Evolutionary conservation across 345 rosid species (phyloP), one percentile per base, ranked within the genome.

Genomic region (Trapa incisa): DNA sequence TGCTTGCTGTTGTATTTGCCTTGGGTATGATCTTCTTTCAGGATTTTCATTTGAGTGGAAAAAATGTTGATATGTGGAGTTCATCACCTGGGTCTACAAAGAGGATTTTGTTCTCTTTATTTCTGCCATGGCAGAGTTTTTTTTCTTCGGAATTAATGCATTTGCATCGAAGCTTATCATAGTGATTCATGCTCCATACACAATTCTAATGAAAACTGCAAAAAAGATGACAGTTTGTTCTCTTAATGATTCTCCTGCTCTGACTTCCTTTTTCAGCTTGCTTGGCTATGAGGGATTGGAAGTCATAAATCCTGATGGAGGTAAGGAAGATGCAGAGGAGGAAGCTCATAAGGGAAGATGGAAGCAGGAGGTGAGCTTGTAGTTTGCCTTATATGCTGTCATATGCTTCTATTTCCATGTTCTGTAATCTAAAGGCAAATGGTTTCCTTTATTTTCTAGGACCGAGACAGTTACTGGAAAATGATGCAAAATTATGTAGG

Each of bases 301-400:
- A 80, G 96, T 92, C 45, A 80, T 92, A 48, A 89, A 92, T 78
- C 98, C 98, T 10, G 98, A 92, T 48, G 98, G 96, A 79, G 95
- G 92, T 65, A 87, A 84, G 57, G 98, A 92, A 78, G 96, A 92
- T 63, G 92, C 91, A 0, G 96, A 79, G 79, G 98, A 92, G 75
- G 96, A 92, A 83, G 98, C 98, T 73, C 87, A 76, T 67, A 85
- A 76, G 78, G 96, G 98, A 78, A 83, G 98, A 81, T 89, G 98
- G 98, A 86, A 70, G 69, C 88, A 87, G 67, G 93, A 92, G 89
- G 96, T 87, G 69, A 22, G 64, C 58, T 54, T 52, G 43, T 38
- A 42, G 16, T 22, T 22, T 58, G 37, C 63, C 38, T 29, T 32
- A 22, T 8, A 5, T 57, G 6, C 37, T 5, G 8, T 58, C 32